These are phyloP conservation scores for Pythium rhizo-oryzae DNA, from an alignment of 352 stramenopile genomes.

Conservation along the genomic window DNA sequence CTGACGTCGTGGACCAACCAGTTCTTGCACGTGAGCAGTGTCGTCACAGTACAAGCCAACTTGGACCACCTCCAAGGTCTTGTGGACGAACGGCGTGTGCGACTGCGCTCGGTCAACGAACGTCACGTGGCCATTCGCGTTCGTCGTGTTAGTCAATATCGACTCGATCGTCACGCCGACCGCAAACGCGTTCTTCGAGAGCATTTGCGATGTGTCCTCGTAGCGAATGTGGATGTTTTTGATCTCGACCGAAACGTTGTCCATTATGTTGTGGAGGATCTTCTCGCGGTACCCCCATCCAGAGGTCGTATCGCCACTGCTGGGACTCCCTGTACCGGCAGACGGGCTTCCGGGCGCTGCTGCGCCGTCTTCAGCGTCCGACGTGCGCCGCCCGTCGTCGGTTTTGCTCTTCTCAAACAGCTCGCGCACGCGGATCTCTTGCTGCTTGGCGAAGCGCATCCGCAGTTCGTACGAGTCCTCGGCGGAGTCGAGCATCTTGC, in stretches of 20 bases:
- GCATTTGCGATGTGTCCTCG: constrained; percentile 70
- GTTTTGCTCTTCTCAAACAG: constrained; percentile 71
- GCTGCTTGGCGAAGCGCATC: constrained; percentile 77
- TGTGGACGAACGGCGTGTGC: constrained; percentile 83
- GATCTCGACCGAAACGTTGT: constrained; percentile 86
- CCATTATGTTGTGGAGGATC: constrained; percentile 81
- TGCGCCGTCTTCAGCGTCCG: constrained; percentile 25
- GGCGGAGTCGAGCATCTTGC: constrained; percentile 31
- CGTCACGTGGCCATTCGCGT: constrained; percentile 76
- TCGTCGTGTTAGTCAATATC: constrained; percentile 71
- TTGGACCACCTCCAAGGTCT: constrained; percentile 59
- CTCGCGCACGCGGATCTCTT: constrained; percentile 79
- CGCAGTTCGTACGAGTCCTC: constrained; percentile 66
- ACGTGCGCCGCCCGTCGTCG: constrained; percentile 36
- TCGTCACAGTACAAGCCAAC: constrained; percentile 73
- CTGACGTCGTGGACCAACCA: constrained; percentile 30
- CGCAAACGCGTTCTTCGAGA: constrained; percentile 60
- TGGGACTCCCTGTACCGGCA: neutral
- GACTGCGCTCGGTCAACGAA: constrained; percentile 81
- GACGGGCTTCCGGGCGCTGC: constrained; percentile 3
- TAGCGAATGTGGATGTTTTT: constrained; percentile 84
- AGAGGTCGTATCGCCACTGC: constrained; percentile 49
- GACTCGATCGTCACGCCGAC: constrained; percentile 79
- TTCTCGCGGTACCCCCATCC: constrained; percentile 80
- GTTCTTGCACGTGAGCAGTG: constrained; percentile 30